These are phyloP conservation scores for Styphnolobium japonicum DNA, from an alignment of 306 rosid genomes.

Conservation along the genomic window DNA sequence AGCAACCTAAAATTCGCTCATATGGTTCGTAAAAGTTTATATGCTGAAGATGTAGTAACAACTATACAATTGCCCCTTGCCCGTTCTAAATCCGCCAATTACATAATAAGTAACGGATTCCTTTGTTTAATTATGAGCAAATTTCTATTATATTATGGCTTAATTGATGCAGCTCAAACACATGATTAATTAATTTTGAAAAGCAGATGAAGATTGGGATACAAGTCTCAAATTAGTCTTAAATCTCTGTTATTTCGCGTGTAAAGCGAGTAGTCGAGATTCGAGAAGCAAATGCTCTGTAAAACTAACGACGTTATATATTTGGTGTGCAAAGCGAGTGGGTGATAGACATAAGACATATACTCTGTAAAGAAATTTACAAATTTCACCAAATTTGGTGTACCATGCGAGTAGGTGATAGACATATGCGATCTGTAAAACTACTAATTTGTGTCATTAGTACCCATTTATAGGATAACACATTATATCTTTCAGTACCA, in stretches of 20 bases:
- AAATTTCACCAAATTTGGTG: background rate
- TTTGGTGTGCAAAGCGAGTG: background rate
- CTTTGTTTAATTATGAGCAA: background rate
- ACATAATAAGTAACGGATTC: no score
- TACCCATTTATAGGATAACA: background rate
- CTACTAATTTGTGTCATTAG: background rate
- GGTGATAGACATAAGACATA: background rate
- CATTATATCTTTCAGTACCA: background rate
- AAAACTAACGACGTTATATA: background rate
- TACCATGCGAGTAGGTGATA: background rate
- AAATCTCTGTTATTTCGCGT: background rate
- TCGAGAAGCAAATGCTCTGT: background rate
- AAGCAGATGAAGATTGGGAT: background rate
- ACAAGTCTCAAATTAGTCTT: background rate
- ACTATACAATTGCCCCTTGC: no score
- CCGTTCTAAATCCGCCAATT: no score
- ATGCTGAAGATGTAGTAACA: no score
- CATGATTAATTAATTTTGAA: background rate
- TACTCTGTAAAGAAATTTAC: background rate
- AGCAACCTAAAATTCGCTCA: no score
- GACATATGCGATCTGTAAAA: background rate
- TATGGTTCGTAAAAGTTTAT: no score
- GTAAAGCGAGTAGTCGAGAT: background rate
- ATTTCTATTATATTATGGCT: background rate
- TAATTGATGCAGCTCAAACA: background rate